Conservation (phyloP, 164 flowering plant species). For the Saururus chinensis region DNA sequence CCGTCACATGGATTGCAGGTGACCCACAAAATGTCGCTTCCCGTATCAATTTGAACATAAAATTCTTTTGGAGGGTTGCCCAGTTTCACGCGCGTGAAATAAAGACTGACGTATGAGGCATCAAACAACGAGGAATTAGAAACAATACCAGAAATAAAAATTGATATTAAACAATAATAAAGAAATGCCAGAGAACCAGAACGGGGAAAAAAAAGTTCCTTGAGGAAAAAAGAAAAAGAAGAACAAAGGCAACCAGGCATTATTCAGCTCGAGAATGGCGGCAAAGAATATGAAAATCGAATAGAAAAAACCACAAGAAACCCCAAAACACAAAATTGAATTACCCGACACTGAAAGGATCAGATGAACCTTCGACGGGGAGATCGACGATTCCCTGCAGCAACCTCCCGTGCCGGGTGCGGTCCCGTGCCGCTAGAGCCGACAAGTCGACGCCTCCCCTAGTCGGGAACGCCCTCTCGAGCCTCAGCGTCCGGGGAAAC, state of each 20-base stretch:
- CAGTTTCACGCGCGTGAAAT: conserved; percentile 61
- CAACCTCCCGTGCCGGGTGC: conserved; percentile 54
- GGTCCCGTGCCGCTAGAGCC: conserved; percentile 50
- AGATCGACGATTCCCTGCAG: conserved; percentile 82
- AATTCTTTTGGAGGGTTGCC: conserved; percentile 80
- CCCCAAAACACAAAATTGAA: conserved; percentile 17
- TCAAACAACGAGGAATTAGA: background rate
- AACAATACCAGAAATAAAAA: background rate
- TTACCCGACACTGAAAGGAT: conserved; percentile 57
- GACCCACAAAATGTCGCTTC: conserved; percentile 95
- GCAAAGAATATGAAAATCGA: background rate
- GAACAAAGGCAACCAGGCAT: too few relatives aligned
- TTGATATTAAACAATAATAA: too few relatives aligned
- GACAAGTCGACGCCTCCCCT: conserved; percentile 27
- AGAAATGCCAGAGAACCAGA: background rate
- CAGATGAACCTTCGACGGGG: conserved; percentile 53
- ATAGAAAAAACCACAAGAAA: background rate
- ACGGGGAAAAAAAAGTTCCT: too few relatives aligned
- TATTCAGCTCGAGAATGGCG: background rate
- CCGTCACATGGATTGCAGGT: conserved; percentile 67
- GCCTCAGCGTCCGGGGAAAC: conserved; percentile 35
- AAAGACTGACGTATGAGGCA: conserved; percentile 41
- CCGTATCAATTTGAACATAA: conserved; percentile 92
- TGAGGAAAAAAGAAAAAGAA: too few relatives aligned
- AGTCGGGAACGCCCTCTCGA: conserved; percentile 63